Evolutionary conservation across 2,329 filamentous ascomycete species (phyloP).

Genomic region (Epichloe amarillans): DNA sequence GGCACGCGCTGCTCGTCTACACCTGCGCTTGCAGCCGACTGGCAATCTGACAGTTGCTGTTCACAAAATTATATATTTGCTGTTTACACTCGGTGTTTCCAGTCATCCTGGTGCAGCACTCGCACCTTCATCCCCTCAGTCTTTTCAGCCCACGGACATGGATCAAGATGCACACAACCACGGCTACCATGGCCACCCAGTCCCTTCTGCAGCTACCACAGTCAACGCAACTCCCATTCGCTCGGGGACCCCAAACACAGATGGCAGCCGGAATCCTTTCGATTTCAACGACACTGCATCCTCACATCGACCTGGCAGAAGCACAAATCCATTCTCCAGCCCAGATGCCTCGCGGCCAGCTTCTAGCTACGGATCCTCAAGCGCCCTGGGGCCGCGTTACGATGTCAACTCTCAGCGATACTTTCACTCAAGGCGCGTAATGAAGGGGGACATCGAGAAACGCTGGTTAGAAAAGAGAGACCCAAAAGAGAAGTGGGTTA

Average conservation of each 20-base stretch:
- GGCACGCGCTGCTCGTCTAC: background rate
- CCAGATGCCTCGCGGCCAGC: constrained; percentile 30
- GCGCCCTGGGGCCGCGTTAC: constrained; percentile 22
- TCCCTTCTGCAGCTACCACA: constrained; percentile 24
- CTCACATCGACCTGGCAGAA: constrained; percentile 16
- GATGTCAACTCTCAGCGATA: constrained; percentile 37
- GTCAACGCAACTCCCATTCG: constrained; percentile 25
- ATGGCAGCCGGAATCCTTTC: constrained; percentile 26
- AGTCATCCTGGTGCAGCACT: too few species aligned
- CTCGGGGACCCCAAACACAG: constrained; percentile 29
- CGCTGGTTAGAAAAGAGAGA: constrained; percentile 65
- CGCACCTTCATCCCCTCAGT: background rate
- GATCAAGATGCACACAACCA: constrained; percentile 13
- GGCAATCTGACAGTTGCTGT: too few species aligned
- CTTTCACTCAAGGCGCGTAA: constrained; percentile 62
- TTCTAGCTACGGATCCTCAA: constrained; percentile 34
- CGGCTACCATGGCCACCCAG: constrained; percentile 16
- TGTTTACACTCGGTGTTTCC: too few species aligned
- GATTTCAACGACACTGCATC: constrained; percentile 25
- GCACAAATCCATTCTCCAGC: constrained; percentile 33
- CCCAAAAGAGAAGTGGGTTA: constrained; percentile 75
- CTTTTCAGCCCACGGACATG: constrained; percentile 10
- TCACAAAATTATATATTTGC: too few species aligned
- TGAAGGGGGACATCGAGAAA: constrained; percentile 60
- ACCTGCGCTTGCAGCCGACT: background rate